Conservation (phyloP, 768 basidiomycete genomes). For the Calocybe cyanea region DNA sequence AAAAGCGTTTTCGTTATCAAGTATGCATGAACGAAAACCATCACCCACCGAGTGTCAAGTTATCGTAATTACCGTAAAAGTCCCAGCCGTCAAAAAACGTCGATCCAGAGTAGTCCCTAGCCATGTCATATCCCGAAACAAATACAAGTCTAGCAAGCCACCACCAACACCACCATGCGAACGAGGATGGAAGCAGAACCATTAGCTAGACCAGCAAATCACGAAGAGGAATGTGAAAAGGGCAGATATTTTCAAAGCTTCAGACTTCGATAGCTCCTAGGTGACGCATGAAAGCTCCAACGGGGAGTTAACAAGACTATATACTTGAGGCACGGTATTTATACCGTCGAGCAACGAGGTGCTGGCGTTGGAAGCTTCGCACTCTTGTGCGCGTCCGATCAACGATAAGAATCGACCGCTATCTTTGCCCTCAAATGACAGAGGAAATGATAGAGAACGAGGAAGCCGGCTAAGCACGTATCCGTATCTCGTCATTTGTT, state of each 20-base stretch:
- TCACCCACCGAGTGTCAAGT: slow-evolving; percentile 39
- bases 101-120: slow-evolving; percentile 42
- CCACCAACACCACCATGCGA: too few relatives aligned
- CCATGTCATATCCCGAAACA: slow-evolving; percentile 14
- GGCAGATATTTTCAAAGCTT: too few relatives aligned
- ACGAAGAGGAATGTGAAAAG: too few relatives aligned
- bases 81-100: slow-evolving; percentile 55
- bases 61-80: slow-evolving; percentile 48
- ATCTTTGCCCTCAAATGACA: too few relatives aligned
- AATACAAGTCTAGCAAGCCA: neutral
- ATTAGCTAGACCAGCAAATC: too few relatives aligned
- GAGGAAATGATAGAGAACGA: too few relatives aligned
- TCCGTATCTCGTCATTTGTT: neutral
- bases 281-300: too few relatives aligned
- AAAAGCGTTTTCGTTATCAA: neutral
- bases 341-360: neutral
- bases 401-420: neutral
- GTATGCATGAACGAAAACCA: neutral
- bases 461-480: too few relatives aligned
- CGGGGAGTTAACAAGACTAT: too few relatives aligned
- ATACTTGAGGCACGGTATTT: neutral
- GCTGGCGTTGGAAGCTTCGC: neutral
- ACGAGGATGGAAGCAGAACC: too few relatives aligned
- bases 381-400: neutral
- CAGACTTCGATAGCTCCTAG: too few relatives aligned